A percentile compares a stretch with the other conserved stretches of the same genome.
Conservation (phyloP, 2,329 filamentous ascomycete species). For the Penicillium crustosum region DNA sequence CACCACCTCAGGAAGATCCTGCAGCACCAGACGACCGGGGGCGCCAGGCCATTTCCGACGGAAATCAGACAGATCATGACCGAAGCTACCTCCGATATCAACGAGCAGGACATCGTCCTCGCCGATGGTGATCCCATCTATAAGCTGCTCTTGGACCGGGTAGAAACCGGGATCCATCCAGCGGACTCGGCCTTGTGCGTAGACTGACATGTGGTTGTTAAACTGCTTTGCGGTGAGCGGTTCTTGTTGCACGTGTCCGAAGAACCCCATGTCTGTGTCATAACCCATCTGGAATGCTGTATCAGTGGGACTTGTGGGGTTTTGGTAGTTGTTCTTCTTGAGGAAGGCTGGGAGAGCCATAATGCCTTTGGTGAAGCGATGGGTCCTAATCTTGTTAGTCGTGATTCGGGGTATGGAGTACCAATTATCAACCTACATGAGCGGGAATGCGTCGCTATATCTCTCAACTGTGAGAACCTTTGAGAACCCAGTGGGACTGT, state of each 20-base stretch:
- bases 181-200: conserved; percentile 20
- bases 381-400: background rate
- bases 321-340: conserved; percentile 25
- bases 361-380: conserved; percentile 19
- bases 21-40: conserved; percentile 47
- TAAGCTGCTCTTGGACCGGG: conserved; percentile 22
- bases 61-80: conserved; percentile 44
- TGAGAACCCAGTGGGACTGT: conserved; percentile 33
- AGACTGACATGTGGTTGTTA: conserved; percentile 25
- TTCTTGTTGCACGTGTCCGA: conserved; percentile 25
- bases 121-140: conserved; percentile 7
- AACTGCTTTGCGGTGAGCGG: conserved; percentile 19
- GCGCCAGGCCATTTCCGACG: conserved; percentile 35
- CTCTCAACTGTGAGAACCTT: background rate
- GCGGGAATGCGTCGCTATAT: background rate
- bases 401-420: background rate
- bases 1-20: conserved; percentile 48
- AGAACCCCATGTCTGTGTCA: conserved; percentile 25
- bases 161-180: conserved; percentile 32
- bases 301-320: conserved; percentile 23
- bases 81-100: conserved; percentile 45
- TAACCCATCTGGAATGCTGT: conserved; percentile 27
- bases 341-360: conserved; percentile 24
- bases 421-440: background rate
- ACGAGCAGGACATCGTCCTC: conserved; percentile 35